Evolutionary conservation across 768 basidiomycete species (phyloP).

Genomic region (Kockovaella imperatae): DNA sequence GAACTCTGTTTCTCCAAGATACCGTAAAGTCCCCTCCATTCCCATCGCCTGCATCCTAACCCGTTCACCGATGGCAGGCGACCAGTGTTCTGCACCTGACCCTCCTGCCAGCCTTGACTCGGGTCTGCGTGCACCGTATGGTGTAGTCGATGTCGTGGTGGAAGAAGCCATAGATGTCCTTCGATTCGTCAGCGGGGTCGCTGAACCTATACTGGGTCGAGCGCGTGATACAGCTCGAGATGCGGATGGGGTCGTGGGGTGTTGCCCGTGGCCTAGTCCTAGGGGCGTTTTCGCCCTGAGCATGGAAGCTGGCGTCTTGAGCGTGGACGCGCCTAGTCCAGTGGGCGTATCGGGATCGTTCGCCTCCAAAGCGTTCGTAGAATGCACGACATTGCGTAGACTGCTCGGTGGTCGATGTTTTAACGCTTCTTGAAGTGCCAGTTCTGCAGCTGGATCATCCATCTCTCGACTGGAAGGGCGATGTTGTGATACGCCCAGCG

Average conservation of each 20-base stretch:
- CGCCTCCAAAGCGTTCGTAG: too few species aligned
- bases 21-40: slow-evolving; percentile 71
- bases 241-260: slow-evolving; percentile 27
- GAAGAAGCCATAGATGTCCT: slow-evolving; percentile 35
- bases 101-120: slow-evolving; percentile 27
- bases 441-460: slow-evolving; percentile 27
- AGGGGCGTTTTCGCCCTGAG: slow-evolving; percentile 15
- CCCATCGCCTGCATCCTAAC: slow-evolving; percentile 83
- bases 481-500: slow-evolving; percentile 12
- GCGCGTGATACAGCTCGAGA: slow-evolving; percentile 15
- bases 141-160: slow-evolving; percentile 28
- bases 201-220: slow-evolving; percentile 12
- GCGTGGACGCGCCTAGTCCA: slow-evolving; percentile 1
- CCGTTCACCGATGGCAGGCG: slow-evolving; percentile 61
- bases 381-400: slow-evolving; percentile 7
- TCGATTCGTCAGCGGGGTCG: slow-evolving; percentile 25
- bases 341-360: slow-evolving; percentile 30
- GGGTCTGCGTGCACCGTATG: slow-evolving; percentile 20
- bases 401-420: slow-evolving; percentile 28
- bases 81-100: slow-evolving; percentile 20
- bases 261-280: slow-evolving; percentile 15
- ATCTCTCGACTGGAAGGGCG: not conserved
- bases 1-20: slow-evolving; percentile 75
- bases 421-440: slow-evolving; percentile 32
- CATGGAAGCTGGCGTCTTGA: not conserved